These are phyloP conservation scores for Trametes elegans DNA, from an alignment of 768 basidiomycete genomes.

Conservation along the genomic window DNA sequence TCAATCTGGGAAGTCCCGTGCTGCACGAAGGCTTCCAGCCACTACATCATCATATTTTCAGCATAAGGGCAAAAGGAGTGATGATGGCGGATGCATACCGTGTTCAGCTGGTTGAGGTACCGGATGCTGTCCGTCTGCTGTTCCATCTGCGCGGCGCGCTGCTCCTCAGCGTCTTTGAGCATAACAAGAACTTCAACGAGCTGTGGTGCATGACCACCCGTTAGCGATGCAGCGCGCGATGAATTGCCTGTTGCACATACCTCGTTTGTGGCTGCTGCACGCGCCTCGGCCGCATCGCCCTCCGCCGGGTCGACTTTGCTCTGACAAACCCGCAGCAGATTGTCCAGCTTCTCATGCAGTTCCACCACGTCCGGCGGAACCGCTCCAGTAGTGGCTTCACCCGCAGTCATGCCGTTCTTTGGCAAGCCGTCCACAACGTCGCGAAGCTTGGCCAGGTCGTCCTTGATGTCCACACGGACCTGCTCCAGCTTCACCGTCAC, in stretches of 20 bases:
- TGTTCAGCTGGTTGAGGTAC: slow-evolving; percentile 76
- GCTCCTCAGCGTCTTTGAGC: slow-evolving; percentile 47
- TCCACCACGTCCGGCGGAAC: slow-evolving; percentile 26
- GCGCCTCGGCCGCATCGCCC: background rate
- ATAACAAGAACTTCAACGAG: slow-evolving; percentile 45
- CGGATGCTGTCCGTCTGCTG: slow-evolving; percentile 75
- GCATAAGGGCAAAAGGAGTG: background rate
- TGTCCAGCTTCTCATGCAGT: slow-evolving; percentile 39
- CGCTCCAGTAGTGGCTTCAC: background rate
- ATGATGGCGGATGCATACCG: too few species aligned
- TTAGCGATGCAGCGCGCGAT: too few species aligned
- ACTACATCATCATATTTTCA: slow-evolving; percentile 44
- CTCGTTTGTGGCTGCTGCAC: background rate
- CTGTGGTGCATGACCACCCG: slow-evolving; percentile 21
- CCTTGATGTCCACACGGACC: slow-evolving; percentile 38
- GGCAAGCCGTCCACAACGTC: slow-evolving; percentile 22
- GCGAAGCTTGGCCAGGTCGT: background rate
- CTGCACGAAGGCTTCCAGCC: slow-evolving; percentile 82
- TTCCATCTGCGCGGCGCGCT: slow-evolving; percentile 48
- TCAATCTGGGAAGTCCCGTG: slow-evolving; percentile 74
- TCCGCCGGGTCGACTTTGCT: background rate
- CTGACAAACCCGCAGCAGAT: slow-evolving; percentile 29
- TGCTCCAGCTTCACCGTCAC: slow-evolving; percentile 38
- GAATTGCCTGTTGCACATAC: background rate
- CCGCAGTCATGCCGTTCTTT: background rate